Evolutionary conservation across 2,329 filamentous ascomycete species (phyloP).

Genomic region (Ophiostoma australiae): DNA sequence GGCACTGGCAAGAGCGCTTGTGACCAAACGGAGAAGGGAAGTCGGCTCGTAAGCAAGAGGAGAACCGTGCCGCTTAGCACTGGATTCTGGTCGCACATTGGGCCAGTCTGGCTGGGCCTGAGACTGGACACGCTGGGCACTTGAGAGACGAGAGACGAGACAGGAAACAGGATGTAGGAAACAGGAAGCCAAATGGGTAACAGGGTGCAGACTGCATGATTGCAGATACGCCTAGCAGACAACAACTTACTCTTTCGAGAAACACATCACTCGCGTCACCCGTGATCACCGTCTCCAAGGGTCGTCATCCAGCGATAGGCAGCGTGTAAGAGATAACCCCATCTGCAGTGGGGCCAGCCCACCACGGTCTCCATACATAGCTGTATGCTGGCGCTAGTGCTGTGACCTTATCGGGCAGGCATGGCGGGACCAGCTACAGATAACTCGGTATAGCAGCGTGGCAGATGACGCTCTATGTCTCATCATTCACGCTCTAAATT

Average conservation of each 20-base stretch:
- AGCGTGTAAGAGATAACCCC: constrained; percentile 7
- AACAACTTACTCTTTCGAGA: background rate
- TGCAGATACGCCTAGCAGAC: background rate
- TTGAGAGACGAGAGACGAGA: too few relatives aligned
- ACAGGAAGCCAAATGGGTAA: background rate
- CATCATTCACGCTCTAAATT: too few relatives aligned
- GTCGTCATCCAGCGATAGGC: constrained; percentile 9
- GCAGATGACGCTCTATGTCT: background rate
- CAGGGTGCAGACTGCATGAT: background rate
- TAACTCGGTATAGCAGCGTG: too few relatives aligned
- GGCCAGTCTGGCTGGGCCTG: background rate
- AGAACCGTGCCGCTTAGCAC: background rate
- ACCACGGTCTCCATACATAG: background rate
- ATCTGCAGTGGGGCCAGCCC: background rate
- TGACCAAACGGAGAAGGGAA: constrained; percentile 1
- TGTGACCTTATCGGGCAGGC: background rate
- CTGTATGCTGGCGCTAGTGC: constrained; percentile 1
- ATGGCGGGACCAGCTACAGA: constrained; percentile 1
- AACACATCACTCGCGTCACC: constrained; percentile 13
- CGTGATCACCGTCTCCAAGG: background rate
- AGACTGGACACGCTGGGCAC: background rate
- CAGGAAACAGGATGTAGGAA: too few relatives aligned
- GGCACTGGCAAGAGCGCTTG: background rate
- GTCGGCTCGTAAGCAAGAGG: background rate
- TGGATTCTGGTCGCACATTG: background rate